Conservation (phyloP, 495 filamentous ascomycete species). For the Aspergillus affinis region DNA sequence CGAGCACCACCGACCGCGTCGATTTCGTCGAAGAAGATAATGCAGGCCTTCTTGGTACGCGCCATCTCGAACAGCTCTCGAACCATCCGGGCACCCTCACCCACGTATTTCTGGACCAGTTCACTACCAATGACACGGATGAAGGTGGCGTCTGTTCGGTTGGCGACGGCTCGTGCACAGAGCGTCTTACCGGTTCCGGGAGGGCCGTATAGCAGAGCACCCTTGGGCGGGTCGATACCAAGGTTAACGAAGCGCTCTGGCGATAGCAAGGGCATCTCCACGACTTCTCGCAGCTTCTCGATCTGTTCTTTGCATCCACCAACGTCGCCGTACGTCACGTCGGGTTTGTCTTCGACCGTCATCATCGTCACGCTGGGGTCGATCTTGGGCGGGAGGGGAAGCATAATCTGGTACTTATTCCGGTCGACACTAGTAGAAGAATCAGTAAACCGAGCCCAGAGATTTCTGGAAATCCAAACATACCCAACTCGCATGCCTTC, state of each 20-base stretch:
- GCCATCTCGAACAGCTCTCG: conserved; percentile 99
- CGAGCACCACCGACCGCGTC: conserved; percentile 97
- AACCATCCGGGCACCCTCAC: conserved; percentile 97
- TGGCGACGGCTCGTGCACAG: conserved; percentile 94
- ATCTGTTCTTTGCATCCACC: conserved; percentile 99
- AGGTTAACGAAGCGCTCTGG: conserved; percentile 96
- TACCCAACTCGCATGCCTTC: conserved; percentile 97
- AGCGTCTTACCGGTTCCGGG: conserved; percentile 98
- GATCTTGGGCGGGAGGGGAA: conserved; percentile 98
- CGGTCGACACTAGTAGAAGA: conserved; percentile 73
- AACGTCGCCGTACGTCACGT: conserved; percentile 98
- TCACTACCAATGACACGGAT: conserved; percentile 98
- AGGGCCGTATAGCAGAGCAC: conserved; percentile 93
- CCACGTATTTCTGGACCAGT: conserved; percentile 97
- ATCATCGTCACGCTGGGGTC: conserved; percentile 99
- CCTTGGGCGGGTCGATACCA: conserved; percentile 97
- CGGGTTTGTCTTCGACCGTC: conserved; percentile 99
- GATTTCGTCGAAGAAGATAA: conserved; percentile 99
- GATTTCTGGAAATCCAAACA: conserved; percentile 17
- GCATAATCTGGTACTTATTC: conserved; percentile 97
- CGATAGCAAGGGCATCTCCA: conserved; percentile 95
- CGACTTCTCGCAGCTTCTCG: conserved; percentile 96
- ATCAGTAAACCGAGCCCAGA: conserved; percentile 16
- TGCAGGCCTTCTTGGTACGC: conserved; percentile 98
- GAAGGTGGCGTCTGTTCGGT: conserved; percentile 96